Percentiles rank a stretch among this genome's conserved stretches.
These are phyloP conservation scores for Kokia cookei DNA, from an alignment of 441 rosid species.

Conservation along the genomic window DNA sequence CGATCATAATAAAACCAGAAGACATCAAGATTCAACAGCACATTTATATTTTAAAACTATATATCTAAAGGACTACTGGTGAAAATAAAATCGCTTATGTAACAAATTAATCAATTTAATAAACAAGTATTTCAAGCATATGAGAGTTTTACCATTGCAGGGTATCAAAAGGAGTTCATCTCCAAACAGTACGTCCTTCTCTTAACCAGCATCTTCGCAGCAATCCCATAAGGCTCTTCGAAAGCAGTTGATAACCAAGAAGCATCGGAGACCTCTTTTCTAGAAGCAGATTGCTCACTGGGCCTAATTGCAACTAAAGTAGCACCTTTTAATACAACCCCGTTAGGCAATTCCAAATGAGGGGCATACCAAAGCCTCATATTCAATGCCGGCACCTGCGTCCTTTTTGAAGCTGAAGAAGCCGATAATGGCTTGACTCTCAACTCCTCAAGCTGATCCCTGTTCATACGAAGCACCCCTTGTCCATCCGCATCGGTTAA, in stretches of 20 bases:
- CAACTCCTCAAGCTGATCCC: conserved; percentile 88
- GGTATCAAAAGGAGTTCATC: conserved; percentile 88
- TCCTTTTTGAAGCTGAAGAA: conserved; percentile 84
- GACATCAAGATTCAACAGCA: neutral
- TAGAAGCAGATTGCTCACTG: conserved; percentile 47
- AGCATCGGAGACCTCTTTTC: conserved; percentile 60
- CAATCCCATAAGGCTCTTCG: conserved; percentile 83
- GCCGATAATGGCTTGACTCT: conserved; percentile 80
- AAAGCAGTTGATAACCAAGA: conserved; percentile 74
- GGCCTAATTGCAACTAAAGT: conserved; percentile 93
- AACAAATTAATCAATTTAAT: neutral
- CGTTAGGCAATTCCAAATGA: conserved; percentile 65
- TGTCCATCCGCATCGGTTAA: conserved; percentile 84
- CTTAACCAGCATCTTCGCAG: conserved; percentile 77
- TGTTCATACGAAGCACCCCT: conserved; percentile 80
- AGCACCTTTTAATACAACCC: conserved; percentile 74
- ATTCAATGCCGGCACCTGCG: conserved; percentile 80
- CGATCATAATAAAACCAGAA: neutral
- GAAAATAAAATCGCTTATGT: neutral
- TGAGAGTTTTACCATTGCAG: conserved; percentile 29
- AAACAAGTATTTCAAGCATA: neutral
- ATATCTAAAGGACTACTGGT: neutral
- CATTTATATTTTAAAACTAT: neutral
- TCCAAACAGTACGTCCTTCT: conserved; percentile 85
- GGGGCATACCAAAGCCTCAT: conserved; percentile 97